phyloP scores from a whole-genome alignment of 1,139 yeast genomes.

The Candida sanyaensis region DNA sequence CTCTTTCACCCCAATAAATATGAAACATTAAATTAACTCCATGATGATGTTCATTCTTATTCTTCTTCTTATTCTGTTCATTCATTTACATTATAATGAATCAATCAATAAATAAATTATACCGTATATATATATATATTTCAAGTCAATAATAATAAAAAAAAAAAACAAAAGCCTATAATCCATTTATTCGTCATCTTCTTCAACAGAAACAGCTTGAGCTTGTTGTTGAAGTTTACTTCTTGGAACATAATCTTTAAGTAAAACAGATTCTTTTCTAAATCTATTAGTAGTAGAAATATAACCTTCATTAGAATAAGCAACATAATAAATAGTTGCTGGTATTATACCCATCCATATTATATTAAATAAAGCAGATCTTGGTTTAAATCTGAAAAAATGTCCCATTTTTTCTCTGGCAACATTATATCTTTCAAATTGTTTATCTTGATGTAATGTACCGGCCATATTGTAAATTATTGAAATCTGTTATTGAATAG shows the following conservation, averaged over 20 bases:
- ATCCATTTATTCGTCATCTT: background rate
- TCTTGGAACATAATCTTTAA: conserved; percentile 47
- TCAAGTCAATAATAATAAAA: no score
- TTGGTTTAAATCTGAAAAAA: conserved; percentile 47
- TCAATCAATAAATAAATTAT: background rate
- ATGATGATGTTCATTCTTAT: background rate
- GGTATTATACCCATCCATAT: conserved; percentile 44
- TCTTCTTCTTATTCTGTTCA: background rate
- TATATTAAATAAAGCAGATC: conserved; percentile 37
- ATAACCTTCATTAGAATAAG: conserved; percentile 43
- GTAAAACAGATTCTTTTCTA: conserved; percentile 40
- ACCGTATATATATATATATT: background rate
- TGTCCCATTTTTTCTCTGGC: conserved; percentile 47
- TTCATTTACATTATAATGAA: background rate
- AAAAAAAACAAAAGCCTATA: no score
- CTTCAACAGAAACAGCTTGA: background rate
- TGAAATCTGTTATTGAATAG: background rate
- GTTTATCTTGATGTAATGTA: conserved; percentile 48
- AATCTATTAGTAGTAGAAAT: conserved; percentile 32
- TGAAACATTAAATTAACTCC: background rate
- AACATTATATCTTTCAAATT: conserved; percentile 42
- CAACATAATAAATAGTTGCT: conserved; percentile 34
- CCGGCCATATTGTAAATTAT: conserved; percentile 40
- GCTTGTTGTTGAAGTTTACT: conserved; percentile 37
- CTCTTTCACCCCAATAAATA: background rate